Evolutionary conservation across 805 yeast species (phyloP), one percentile per base, ranked within the genome.

Genomic region (Wickerhamomyces tratensis): DNA sequence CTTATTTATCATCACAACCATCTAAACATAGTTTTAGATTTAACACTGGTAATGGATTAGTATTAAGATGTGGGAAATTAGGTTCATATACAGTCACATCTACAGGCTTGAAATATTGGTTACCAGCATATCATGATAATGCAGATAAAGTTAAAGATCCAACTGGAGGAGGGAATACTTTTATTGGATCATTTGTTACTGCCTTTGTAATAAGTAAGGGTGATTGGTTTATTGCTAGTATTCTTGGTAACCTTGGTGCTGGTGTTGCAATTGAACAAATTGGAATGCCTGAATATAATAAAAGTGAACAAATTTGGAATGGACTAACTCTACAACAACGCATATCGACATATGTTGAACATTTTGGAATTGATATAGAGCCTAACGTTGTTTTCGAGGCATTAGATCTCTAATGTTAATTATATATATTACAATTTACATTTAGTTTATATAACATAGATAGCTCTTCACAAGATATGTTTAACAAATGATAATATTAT

Each of bases 121-220:
- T 77, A 25, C 89, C 93, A 0, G 86, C 96, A 1, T 91, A 82
- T 58, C 95, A 88, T 54, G 58, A 62, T 20, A 51, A 54, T 5
- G 52, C 53, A 4, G 57, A 54, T 49, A 58, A 59, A 39, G 88
- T 88, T 0, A 67, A 84, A 2, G 98, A 89, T 59, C 94, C 96
- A 3, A 89, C 97, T 0, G 98, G 98, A 0, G 96, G 95, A 14
- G 98, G 98, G 0, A 94, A 89, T 55, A 72, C 95, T 0, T 88
- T 83, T 56, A 75, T 86, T 41, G 97, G 96, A 1, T 95, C 85
- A 0, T 74, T 87, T 43, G 74, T 81, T 9, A 64, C 81, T 2
- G 93, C 79, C 0, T 76, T 72, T 48, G 64, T 73, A 1, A 56
- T 79, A 40, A 62, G 76, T 48, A 36, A 61, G 30, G 61, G 67